Percentiles rank a stretch among this genome's conserved stretches.
phyloP scores from a whole-genome alignment of 2,329 filamentous ascomycete genomes.

The Rachicladosporium sp. region DNA sequence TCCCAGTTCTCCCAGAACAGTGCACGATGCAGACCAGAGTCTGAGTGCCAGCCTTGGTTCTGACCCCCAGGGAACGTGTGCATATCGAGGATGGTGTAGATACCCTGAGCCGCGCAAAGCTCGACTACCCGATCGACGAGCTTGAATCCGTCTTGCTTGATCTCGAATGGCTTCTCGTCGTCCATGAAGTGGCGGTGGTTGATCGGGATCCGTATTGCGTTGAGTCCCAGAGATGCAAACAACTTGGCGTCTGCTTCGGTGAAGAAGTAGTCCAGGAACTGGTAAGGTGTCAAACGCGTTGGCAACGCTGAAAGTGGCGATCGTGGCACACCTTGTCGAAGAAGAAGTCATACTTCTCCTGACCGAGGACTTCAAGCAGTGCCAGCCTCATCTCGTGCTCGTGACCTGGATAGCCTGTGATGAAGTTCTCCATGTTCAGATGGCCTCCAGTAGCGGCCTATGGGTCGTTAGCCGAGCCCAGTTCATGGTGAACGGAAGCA shows the following conservation, averaged over 20 bases:
- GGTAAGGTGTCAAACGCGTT: slow-evolving; percentile 13
- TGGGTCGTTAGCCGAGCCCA: background rate
- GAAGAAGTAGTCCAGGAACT: slow-evolving; percentile 47
- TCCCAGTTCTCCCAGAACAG: slow-evolving; percentile 41
- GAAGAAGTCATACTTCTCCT: slow-evolving; percentile 47
- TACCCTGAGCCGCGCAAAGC: slow-evolving; percentile 34
- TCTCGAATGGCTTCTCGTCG: slow-evolving; percentile 20
- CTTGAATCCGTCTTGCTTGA: slow-evolving; percentile 38
- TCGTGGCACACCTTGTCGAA: slow-evolving; percentile 35
- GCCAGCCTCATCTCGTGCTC: slow-evolving; percentile 44
- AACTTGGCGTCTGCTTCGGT: slow-evolving; percentile 46
- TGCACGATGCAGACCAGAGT: slow-evolving; percentile 34
- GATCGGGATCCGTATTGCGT: slow-evolving; percentile 48
- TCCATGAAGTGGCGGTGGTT: slow-evolving; percentile 48
- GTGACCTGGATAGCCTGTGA: slow-evolving; percentile 49
- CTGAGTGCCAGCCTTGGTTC: slow-evolving; percentile 40
- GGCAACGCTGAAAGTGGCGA: background rate
- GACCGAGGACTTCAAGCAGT: slow-evolving; percentile 41
- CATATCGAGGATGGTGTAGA: slow-evolving; percentile 41
- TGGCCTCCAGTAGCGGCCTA: slow-evolving; percentile 7
- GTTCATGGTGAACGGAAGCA: slow-evolving; percentile 27
- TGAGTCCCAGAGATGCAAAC: slow-evolving; percentile 43
- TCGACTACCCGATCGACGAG: slow-evolving; percentile 38
- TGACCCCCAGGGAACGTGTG: slow-evolving; percentile 39
- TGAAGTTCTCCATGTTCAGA: slow-evolving; percentile 43